Base-by-base conservation (phyloP, 2,329 filamentous ascomycete species). In the Allantophomopsis lycopodina region DNA sequence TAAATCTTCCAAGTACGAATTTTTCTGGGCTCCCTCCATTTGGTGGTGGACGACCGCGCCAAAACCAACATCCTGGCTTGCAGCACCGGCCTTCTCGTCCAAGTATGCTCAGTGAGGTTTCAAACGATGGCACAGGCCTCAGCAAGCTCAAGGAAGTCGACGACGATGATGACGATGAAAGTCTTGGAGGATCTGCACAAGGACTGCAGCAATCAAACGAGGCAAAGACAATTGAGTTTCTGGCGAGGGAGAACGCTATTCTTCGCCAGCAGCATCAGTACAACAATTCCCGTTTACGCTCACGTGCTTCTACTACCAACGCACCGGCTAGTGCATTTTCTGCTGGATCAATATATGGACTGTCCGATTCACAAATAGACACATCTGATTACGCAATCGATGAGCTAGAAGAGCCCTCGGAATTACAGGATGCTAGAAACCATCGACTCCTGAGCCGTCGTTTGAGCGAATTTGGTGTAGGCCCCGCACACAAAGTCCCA, bases 81-180 rank as follows among this genome's bases (percentile, higher is more conserved):
- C 83, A 89, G 50, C 83, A 91, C 55, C 76, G 86, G 30, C 83
- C 84, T 4, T 93, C 87, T 12, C 76, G 80, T 38, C 79, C 80
- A 31, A 85, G 80, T 53, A 78, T 85, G 68, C 63, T 85, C 21
- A 83, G 79, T 46, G 79, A 84, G 52, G 77, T 80, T 73, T 71
- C 73, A 12, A 79, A 64, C 44, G 76, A 78, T 42, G 71, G 71
- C 30, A 66, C 62, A 39, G 70, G 74, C 57, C 65, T 79, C 12
- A 73, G 73, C 30, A 83, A 83, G 50, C 71, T 86, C 30, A 77
- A 82, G 48, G 79, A 83, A 54, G 74, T 78, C 2, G 76, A 79
- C 17, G 76, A 80, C 41, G 75, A 79, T 40, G 23, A 3, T 12
- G 72, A 77, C n/a, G 65, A 65, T 40, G 69, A 70, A 46, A 75